phyloP scores from a whole-genome alignment of 1,139 yeast genomes.

The Magnusiomyces fungicola region DNA sequence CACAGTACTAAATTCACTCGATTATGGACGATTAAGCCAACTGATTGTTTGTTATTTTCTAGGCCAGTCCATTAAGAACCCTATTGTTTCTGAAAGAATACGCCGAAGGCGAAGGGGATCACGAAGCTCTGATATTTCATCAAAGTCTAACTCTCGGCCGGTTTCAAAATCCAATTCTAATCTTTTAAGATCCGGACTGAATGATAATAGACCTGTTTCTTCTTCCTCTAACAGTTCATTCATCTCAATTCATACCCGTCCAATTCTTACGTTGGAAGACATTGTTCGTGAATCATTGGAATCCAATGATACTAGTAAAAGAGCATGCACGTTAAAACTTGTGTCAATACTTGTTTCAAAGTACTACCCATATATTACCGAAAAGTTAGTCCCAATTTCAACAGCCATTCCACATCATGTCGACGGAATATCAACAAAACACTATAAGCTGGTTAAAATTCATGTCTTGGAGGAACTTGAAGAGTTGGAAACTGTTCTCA shows the following conservation, averaged over 20 bases:
- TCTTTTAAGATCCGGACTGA: too few relatives aligned
- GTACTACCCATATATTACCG: slow-evolving; percentile 24
- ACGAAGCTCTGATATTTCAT: too few relatives aligned
- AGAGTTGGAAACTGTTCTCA: background rate
- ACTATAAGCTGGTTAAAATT: background rate
- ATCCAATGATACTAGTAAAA: slow-evolving; percentile 15
- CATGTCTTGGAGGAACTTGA: slow-evolving; percentile 1
- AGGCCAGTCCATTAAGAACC: slow-evolving; percentile 9
- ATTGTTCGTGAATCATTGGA: slow-evolving; percentile 21
- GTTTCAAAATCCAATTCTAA: too few relatives aligned
- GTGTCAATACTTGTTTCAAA: slow-evolving; percentile 23
- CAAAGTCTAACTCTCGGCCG: too few relatives aligned
- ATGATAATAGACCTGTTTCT: too few relatives aligned
- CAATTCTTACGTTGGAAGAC: slow-evolving; percentile 20
- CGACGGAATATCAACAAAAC: background rate
- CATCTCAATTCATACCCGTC: slow-evolving; percentile 14
- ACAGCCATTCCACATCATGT: background rate
- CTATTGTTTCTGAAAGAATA: background rate
- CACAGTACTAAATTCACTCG: slow-evolving; percentile 23
- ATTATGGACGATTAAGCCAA: slow-evolving; percentile 25
- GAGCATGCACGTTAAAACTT: slow-evolving; percentile 21
- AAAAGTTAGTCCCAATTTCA: slow-evolving; percentile 13
- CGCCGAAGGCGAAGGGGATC: too few relatives aligned
- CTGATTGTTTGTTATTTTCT: slow-evolving; percentile 23
- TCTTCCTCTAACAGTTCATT: slow-evolving; percentile 11